These are phyloP conservation scores for Neopestalotiopsis sp. DNA, from an alignment of 2,329 filamentous ascomycete species.

Conservation along the genomic window DNA sequence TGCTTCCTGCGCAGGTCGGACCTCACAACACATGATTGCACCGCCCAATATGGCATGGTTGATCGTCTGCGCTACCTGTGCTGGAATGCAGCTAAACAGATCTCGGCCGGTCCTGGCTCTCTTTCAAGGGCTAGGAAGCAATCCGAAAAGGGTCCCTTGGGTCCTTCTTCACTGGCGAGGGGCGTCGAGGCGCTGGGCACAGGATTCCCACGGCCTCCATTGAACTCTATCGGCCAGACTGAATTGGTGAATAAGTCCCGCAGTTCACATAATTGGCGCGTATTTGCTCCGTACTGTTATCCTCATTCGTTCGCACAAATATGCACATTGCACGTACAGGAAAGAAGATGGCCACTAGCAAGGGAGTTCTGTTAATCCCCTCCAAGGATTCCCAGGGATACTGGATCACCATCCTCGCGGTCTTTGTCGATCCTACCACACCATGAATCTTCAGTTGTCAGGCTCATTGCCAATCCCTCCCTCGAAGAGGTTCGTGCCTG, in stretches of 20 bases:
- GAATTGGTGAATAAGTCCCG: slow-evolving; percentile 15
- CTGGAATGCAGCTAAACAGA: slow-evolving; percentile 7
- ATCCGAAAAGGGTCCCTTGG: background rate
- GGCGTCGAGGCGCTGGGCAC: background rate
- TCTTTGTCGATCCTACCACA: slow-evolving; percentile 26
- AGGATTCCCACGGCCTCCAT: slow-evolving; percentile 8
- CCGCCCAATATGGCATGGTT: slow-evolving; percentile 14
- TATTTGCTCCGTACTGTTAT: background rate
- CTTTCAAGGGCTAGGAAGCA: background rate
- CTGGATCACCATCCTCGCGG: slow-evolving; percentile 23
- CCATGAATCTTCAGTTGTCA: slow-evolving; percentile 22
- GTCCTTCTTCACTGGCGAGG: background rate
- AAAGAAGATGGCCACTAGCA: background rate
- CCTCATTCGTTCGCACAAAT: slow-evolving; percentile 26
- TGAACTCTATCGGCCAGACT: slow-evolving; percentile 21
- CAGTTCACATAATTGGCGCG: slow-evolving; percentile 18
- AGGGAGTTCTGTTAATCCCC: slow-evolving; percentile 20
- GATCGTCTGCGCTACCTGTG: background rate
- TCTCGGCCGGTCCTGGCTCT: background rate
- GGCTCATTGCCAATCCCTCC: background rate
- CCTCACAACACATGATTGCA: background rate
- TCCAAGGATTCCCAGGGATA: background rate
- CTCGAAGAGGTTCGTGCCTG: slow-evolving; percentile 26
- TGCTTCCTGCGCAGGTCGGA: background rate
- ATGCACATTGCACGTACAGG: background rate